Conservation (phyloP, 2,329 filamentous ascomycete genomes). For the Neocucurbitaria cava region DNA sequence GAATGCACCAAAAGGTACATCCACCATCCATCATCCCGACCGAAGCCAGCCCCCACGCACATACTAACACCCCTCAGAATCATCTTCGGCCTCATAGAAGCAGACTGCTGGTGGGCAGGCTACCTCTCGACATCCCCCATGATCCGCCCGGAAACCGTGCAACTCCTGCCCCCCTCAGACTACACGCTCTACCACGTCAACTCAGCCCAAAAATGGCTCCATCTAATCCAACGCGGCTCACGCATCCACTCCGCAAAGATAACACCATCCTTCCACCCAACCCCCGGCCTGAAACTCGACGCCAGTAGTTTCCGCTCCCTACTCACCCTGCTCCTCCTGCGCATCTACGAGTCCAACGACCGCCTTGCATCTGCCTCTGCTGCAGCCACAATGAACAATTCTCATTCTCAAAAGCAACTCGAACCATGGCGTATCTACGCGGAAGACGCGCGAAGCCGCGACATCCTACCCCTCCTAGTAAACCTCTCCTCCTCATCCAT, state of each 20-base stretch:
- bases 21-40: not conserved
- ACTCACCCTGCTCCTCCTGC: slow-evolving; percentile 41
- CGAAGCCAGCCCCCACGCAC: no score
- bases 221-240: slow-evolving; percentile 38
- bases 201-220: slow-evolving; percentile 41
- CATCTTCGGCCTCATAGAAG: slow-evolving; percentile 56
- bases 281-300: slow-evolving; percentile 41
- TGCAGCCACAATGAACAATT: no score
- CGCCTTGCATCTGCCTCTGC: slow-evolving; percentile 35
- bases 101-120: slow-evolving; percentile 58
- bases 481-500: slow-evolving; percentile 51
- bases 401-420: slow-evolving; percentile 36
- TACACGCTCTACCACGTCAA: slow-evolving; percentile 56
- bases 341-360: slow-evolving; percentile 45
- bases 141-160: slow-evolving; percentile 55
- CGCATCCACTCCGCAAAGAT: slow-evolving; percentile 40
- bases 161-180: slow-evolving; percentile 55
- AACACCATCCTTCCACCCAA: slow-evolving; percentile 43
- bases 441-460: slow-evolving; percentile 56
- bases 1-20: slow-evolving; percentile 57
- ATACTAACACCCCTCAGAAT: slow-evolving; percentile 36
- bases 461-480: slow-evolving; percentile 45
- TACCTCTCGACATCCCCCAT: slow-evolving; percentile 57
- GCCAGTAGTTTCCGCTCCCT: slow-evolving; percentile 38
- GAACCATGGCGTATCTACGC: slow-evolving; percentile 54